These are phyloP conservation scores for Plasmodium vinckei DNA, from an alignment of 169 alveolate genomes.

Conservation along the genomic window DNA sequence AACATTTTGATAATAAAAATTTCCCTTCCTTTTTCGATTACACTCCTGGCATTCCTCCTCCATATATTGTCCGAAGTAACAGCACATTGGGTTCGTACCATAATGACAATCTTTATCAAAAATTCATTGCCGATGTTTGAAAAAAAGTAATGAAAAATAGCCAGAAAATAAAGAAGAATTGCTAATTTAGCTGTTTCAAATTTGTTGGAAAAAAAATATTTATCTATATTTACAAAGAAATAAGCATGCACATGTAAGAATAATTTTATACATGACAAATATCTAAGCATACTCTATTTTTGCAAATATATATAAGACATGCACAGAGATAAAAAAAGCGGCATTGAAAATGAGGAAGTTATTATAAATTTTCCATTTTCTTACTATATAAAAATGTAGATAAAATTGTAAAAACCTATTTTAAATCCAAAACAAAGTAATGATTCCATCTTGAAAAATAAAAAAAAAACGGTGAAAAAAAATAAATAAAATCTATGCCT, in stretches of 20 bases:
- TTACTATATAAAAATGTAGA: too few relatives aligned
- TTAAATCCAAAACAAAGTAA: not conserved
- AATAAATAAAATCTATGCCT: not conserved
- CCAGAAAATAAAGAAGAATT: not conserved
- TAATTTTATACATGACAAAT: too few relatives aligned
- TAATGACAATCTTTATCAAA: constrained; percentile 48
- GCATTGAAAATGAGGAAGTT: too few relatives aligned
- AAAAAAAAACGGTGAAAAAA: not conserved
- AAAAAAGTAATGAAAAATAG: not conserved
- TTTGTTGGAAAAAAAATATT: not conserved
- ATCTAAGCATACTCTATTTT: too few relatives aligned
- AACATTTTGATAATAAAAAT: constrained; percentile 53
- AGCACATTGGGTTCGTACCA: constrained; percentile 34
- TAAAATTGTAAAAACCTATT: not conserved
- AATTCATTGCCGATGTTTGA: constrained; percentile 41
- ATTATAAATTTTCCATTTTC: too few relatives aligned
- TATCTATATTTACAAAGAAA: too few relatives aligned
- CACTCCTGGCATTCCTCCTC: constrained; percentile 77
- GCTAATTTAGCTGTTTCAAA: not conserved
- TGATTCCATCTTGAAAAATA: not conserved
- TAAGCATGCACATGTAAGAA: too few relatives aligned
- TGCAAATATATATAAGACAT: too few relatives aligned
- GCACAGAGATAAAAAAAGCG: too few relatives aligned
- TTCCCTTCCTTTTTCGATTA: constrained; percentile 78
- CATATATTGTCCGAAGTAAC: constrained; percentile 69